Evolutionary conservation across 495 filamentous ascomycete species (phyloP).

Genomic region (Poronia punctata): DNA sequence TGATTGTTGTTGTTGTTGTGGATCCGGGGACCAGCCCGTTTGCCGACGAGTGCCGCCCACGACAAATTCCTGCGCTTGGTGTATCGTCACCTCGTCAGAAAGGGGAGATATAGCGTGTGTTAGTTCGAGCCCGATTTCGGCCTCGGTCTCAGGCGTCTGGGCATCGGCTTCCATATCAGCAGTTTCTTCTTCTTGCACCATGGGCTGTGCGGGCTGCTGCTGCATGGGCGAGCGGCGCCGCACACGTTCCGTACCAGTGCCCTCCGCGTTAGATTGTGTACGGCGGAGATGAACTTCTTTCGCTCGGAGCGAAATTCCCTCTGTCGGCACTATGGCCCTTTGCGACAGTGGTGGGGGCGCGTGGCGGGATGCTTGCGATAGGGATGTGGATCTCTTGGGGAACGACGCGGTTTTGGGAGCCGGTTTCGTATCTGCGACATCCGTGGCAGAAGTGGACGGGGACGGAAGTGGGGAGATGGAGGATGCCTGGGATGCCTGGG

Average conservation of each 20-base stretch:
- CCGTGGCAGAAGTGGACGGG: background rate
- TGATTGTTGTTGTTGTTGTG: background rate
- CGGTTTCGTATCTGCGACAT: background rate
- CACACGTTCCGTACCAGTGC: too few species aligned
- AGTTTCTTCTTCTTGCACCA: too few species aligned
- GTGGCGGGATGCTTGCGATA: slow-evolving; percentile 7
- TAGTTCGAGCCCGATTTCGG: too few species aligned
- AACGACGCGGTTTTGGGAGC: slow-evolving; percentile 1
- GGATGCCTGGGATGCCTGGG: background rate
- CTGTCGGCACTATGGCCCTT: background rate
- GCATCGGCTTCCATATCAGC: too few species aligned
- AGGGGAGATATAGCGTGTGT: too few species aligned
- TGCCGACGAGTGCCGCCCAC: too few species aligned
- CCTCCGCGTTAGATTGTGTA: slow-evolving; percentile 8
- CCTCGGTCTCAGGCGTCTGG: too few species aligned
- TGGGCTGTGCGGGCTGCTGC: too few species aligned
- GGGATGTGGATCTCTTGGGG: slow-evolving; percentile 7
- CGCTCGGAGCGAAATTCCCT: background rate
- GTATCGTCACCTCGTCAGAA: too few species aligned
- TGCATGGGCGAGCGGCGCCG: too few species aligned
- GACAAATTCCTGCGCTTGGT: too few species aligned
- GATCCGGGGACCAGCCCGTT: too few species aligned
- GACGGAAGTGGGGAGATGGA: background rate
- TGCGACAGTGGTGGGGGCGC: background rate
- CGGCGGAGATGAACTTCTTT: slow-evolving; percentile 7